Percentiles rank a stretch among this genome's conserved stretches.
Conservation (phyloP, 257 asterid species). For the Nicotiana sylvestris region DNA sequence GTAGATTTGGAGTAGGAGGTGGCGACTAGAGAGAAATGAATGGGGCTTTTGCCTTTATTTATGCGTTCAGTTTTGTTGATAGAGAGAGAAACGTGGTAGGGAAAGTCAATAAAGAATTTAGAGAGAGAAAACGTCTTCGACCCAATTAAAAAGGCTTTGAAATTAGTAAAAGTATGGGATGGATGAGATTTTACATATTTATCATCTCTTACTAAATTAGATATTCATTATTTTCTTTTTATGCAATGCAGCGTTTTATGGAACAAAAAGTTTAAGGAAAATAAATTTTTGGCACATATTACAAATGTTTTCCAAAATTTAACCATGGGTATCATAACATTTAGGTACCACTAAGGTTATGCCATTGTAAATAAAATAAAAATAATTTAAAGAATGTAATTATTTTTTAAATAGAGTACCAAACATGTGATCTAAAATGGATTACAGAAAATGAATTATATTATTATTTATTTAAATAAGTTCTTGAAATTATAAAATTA, state of each 20-base stretch:
- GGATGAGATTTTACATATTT: not conserved
- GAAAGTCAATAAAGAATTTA: constrained; percentile 27
- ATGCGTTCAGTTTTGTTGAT: constrained; percentile 33
- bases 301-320: too few species aligned
- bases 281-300: too few species aligned
- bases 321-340: too few species aligned
- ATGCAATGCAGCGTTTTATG: too few species aligned
- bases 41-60: constrained; percentile 36
- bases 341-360: too few species aligned
- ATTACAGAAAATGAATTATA: too few species aligned
- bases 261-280: too few species aligned
- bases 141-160: not conserved
- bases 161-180: constrained; percentile 13
- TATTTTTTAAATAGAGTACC: too few species aligned
- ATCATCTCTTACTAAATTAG: constrained; percentile 13
- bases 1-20: constrained; percentile 26
- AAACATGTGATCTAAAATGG: too few species aligned
- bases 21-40: constrained; percentile 22
- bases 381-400: too few species aligned
- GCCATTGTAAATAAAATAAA: too few species aligned
- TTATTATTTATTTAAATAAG: too few species aligned
- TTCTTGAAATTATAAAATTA: not conserved
- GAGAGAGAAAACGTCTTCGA: constrained; percentile 9
- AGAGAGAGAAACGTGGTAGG: not conserved
- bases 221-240: not conserved